Evolutionary conservation across 768 basidiomycete species (phyloP).

Genomic region (Lepiota brunneoincarnata): DNA sequence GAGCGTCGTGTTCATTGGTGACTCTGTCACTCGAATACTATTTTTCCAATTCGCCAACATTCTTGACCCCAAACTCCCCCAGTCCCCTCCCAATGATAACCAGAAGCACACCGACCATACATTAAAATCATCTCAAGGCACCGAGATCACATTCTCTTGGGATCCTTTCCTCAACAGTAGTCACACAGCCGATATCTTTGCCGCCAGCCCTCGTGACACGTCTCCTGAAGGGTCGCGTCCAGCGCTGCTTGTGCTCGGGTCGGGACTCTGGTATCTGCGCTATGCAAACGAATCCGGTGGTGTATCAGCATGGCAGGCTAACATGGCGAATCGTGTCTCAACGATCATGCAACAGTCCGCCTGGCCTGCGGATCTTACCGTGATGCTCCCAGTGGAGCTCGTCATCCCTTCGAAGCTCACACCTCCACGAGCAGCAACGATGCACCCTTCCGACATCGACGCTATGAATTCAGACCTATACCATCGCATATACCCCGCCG

Average conservation of each 20-base stretch:
- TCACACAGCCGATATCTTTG: conserved; percentile 44
- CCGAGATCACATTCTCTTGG: conserved; percentile 67
- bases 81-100: conserved; percentile 48
- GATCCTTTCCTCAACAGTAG: conserved; percentile 85
- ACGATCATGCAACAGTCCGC: conserved; percentile 33
- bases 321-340: conserved; percentile 64
- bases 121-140: conserved; percentile 43
- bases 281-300: conserved; percentile 72
- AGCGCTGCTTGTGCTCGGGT: conserved; percentile 76
- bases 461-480: conserved; percentile 88
- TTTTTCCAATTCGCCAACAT: conserved; percentile 72
- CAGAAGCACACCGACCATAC: conserved; percentile 69
- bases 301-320: conserved; percentile 73
- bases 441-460: conserved; percentile 78
- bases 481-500: conserved; percentile 54
- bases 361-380: conserved; percentile 63
- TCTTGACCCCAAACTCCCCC: conserved; percentile 57
- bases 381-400: conserved; percentile 77
- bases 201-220: neutral
- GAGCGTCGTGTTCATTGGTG: conserved; percentile 76
- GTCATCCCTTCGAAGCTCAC: conserved; percentile 67
- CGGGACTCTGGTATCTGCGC: conserved; percentile 88
- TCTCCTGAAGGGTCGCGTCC: conserved; percentile 23
- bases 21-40: conserved; percentile 77
- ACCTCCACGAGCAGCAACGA: conserved; percentile 58